A percentile compares a stretch with the other conserved stretches of the same genome.
phyloP scores from a whole-genome alignment of 225 moss, liverwort and hornwort genomes.

The Climacium dendroides region DNA sequence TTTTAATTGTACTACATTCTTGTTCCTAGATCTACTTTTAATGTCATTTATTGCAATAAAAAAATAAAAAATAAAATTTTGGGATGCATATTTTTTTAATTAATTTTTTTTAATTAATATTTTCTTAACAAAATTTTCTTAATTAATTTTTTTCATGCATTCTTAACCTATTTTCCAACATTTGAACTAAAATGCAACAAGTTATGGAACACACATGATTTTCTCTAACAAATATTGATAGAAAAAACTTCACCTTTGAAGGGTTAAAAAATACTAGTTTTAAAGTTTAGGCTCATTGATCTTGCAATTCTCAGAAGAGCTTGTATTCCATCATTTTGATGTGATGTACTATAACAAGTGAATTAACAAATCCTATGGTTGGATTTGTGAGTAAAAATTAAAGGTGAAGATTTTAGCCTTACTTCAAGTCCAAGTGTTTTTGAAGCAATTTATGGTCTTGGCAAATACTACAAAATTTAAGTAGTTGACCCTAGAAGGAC shows the following conservation, averaged over 20 bases:
- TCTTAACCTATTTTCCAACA: no score
- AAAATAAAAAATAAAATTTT: not conserved
- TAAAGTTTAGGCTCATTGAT: not conserved
- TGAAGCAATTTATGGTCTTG: rapidly evolving
- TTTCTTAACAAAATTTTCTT: rapidly evolving
- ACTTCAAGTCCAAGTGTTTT: rapidly evolving
- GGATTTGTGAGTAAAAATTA: no score
- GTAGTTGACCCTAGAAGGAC: not conserved
- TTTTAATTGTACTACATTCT: not conserved
- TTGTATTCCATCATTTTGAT: not conserved
- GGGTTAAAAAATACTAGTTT: no score
- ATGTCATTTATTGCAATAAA: not conserved
- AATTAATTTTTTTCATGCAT: no score
- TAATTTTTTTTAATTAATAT: no score
- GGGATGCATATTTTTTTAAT: not conserved
- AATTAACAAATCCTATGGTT: not conserved
- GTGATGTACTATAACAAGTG: not conserved
- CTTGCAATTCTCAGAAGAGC: no score
- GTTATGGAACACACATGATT: not conserved
- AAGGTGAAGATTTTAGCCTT: not conserved
- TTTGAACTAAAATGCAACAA: no score
- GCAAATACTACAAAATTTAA: rapidly evolving
- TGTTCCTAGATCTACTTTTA: not conserved
- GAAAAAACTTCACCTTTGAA: not conserved
- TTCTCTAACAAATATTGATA: no score